Evolutionary conservation across 2,329 filamentous ascomycete genomes (phyloP).

Genomic region (Nothomitra cinnamomea): DNA sequence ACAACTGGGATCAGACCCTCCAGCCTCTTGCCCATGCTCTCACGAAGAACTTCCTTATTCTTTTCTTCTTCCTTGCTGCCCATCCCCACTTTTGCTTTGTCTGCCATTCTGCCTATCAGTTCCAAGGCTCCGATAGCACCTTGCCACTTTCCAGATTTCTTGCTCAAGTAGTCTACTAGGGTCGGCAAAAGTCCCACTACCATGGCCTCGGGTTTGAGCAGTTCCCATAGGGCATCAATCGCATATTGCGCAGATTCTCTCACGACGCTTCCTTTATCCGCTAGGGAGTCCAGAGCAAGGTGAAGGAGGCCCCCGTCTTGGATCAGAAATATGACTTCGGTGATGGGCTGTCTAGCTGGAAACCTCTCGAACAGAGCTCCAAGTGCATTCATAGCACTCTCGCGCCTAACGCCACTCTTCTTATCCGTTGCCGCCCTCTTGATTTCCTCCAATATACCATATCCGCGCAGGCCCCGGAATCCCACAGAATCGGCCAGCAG

Average conservation of each 20-base stretch:
- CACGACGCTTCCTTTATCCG: constrained; percentile 80
- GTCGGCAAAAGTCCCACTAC: constrained; percentile 67
- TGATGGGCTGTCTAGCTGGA: constrained; percentile 56
- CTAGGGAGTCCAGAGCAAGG: constrained; percentile 63
- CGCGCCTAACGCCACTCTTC: constrained; percentile 71
- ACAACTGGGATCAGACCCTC: constrained; percentile 80
- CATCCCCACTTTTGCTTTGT: constrained; percentile 76
- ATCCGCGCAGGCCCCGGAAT: constrained; percentile 41
- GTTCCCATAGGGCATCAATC: constrained; percentile 69
- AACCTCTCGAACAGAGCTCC: constrained; percentile 89
- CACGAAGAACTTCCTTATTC: constrained; percentile 77
- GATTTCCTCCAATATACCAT: constrained; percentile 44
- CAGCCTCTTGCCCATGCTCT: constrained; percentile 76
- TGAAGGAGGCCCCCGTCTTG: constrained; percentile 59
- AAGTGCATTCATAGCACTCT: constrained; percentile 87
- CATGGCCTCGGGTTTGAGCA: constrained; percentile 65
- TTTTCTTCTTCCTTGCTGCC: constrained; percentile 71
- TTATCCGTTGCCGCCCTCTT: constrained; percentile 78
- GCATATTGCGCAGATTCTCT: constrained; percentile 89
- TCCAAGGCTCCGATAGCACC: constrained; percentile 76
- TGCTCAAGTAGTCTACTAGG: constrained; percentile 58
- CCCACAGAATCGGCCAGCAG: constrained; percentile 48
- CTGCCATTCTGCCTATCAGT: constrained; percentile 80
- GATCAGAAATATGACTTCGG: constrained; percentile 67
- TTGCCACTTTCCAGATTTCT: constrained; percentile 90